Percentiles rank a stretch among this genome's conserved stretches.
phyloP scores from a whole-genome alignment of 169 alveolate species.

The Eimeria acervulina region DNA sequence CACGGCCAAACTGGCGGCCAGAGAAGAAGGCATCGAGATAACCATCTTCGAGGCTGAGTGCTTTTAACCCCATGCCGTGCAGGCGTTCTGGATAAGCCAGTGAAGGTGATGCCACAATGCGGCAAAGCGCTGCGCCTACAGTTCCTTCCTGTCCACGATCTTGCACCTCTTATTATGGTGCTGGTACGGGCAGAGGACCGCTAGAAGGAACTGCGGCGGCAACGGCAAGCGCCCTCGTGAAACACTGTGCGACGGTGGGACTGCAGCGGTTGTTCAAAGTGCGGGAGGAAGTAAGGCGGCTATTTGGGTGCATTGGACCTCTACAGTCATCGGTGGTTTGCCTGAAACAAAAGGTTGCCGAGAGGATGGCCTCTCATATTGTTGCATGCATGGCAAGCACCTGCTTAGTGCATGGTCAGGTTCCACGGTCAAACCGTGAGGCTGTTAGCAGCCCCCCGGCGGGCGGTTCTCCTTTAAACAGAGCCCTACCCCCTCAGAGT shows the following conservation, averaged over 20 bases:
- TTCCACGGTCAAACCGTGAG: neutral
- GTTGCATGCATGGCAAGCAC: constrained; percentile 5
- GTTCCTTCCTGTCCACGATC: neutral
- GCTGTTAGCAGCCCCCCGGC: neutral
- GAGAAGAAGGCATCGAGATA: neutral
- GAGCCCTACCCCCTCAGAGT: neutral
- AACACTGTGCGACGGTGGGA: neutral
- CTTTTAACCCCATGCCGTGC: neutral
- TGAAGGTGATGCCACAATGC: neutral
- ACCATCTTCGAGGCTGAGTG: neutral
- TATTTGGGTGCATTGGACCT: neutral
- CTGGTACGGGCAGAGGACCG: neutral
- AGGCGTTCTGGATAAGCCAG: neutral
- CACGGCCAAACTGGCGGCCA: neutral
- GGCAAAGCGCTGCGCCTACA: neutral
- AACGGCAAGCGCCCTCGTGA: neutral
- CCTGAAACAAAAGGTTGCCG: neutral
- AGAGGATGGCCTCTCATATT: neutral
- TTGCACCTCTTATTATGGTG: neutral
- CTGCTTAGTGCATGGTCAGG: neutral
- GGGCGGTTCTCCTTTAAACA: neutral
- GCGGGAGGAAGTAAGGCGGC: neutral
- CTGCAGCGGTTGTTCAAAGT: constrained; percentile 16
- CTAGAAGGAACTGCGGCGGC: neutral
- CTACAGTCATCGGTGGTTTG: neutral